phyloP scores from a whole-genome alignment of 805 yeast species.

The Trichomonascus vanleenenianus region DNA sequence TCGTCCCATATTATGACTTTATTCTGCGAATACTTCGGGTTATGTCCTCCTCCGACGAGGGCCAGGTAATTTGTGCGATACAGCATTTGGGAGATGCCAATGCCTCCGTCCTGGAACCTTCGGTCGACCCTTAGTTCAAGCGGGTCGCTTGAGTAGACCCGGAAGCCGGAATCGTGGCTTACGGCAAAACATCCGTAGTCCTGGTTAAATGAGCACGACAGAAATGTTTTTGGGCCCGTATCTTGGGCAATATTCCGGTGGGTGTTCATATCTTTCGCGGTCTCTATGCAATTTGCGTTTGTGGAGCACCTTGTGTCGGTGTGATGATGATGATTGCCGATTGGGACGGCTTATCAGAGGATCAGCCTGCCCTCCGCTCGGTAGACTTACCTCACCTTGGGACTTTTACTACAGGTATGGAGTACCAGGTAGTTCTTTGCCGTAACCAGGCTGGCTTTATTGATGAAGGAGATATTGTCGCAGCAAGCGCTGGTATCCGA shows the following conservation, averaged over 20 bases:
- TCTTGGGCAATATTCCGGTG: slow-evolving; percentile 11
- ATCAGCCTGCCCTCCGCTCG: too few species aligned
- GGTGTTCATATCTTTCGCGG: slow-evolving; percentile 14
- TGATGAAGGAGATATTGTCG: too few species aligned
- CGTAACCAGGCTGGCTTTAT: too few species aligned
- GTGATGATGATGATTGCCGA: too few species aligned
- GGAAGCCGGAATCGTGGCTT: slow-evolving; percentile 73
- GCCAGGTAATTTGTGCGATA: slow-evolving; percentile 88
- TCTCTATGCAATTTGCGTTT: too few species aligned
- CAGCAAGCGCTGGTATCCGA: too few species aligned
- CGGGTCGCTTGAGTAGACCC: slow-evolving; percentile 83
- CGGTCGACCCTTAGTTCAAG: slow-evolving; percentile 66
- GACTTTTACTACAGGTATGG: too few species aligned
- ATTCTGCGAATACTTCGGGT: slow-evolving; percentile 70
- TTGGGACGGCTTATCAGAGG: too few species aligned
- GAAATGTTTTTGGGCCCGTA: slow-evolving; percentile 24
- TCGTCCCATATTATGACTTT: slow-evolving; percentile 91
- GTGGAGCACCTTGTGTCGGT: too few species aligned
- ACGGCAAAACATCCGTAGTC: slow-evolving; percentile 86
- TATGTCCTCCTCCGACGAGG: slow-evolving; percentile 80
- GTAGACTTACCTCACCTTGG: too few species aligned
- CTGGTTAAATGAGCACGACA: slow-evolving; percentile 71
- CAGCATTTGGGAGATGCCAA: slow-evolving; percentile 73
- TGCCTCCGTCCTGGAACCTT: slow-evolving; percentile 45
- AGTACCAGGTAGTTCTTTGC: too few species aligned